Percentiles rank a stretch among this genome's conserved stretches.
Conservation (phyloP, 441 rosid genomes). For the Pelargonium fulgidum region DNA sequence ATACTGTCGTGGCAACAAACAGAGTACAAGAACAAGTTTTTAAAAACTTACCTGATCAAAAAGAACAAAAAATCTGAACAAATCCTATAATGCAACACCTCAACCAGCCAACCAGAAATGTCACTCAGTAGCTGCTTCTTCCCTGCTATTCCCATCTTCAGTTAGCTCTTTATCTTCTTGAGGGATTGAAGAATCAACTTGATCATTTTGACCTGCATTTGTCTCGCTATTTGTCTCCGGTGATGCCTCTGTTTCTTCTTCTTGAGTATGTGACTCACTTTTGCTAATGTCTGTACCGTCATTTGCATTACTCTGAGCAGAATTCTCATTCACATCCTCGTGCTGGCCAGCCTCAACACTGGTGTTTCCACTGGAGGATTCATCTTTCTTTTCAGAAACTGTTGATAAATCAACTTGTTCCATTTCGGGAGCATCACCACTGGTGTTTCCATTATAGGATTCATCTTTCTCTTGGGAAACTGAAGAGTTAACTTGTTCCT, state of each 20-base stretch:
- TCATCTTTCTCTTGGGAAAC: background rate
- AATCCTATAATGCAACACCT: background rate
- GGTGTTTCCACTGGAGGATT: background rate
- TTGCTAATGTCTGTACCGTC: background rate
- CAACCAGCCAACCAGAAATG: background rate
- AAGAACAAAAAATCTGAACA: background rate
- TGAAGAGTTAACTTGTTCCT: background rate
- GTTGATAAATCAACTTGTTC: background rate
- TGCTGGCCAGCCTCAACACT: background rate
- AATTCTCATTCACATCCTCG: background rate
- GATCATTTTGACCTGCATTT: background rate
- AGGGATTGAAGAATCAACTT: background rate
- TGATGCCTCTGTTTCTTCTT: background rate
- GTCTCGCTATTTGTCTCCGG: background rate
- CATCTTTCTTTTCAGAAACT: background rate
- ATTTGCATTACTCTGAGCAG: background rate
- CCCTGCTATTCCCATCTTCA: background rate
- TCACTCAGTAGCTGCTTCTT: conserved; percentile 1
- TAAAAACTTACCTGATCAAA: background rate
- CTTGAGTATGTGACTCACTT: background rate
- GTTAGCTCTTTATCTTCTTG: background rate
- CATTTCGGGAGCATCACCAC: background rate
- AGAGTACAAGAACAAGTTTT: background rate
- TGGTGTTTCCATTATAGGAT: background rate
- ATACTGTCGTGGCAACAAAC: background rate